Base-by-base conservation (phyloP, 1,284 basidiomycete genomes). In the Inonotus obliquus region DNA sequence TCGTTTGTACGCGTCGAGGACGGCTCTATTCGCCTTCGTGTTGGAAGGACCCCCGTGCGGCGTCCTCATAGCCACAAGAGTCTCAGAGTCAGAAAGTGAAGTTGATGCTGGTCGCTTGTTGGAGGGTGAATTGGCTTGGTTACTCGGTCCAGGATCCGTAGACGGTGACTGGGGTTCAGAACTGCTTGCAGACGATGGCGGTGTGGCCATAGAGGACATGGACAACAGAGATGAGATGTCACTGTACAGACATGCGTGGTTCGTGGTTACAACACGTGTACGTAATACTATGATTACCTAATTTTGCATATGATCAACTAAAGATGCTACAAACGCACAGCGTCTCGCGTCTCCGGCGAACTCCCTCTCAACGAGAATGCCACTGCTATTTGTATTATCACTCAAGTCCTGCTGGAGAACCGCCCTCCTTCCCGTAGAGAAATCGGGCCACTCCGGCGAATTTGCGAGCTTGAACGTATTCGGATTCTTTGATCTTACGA, bases 401-500 rank as follows among this genome's bases (percentile, higher is more conserved):
- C 57, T 63, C 2, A 70, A 67, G 23, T 72, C 75, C 66, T 82
- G 75, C 65, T 81, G 79, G 57, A 84, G 66, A 0, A 81, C 78
- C 37, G 81, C 77, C 27, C 81, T 56, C 41, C 49, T 45, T 14
- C 52, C 52, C 7, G 59, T 57, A 14, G 53, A 53, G 38, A 60
- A 59, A 29, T 58, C 54, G 54, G 39, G 47, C 61, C 53, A 68
- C 11, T 45, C 39, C 10, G 82, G 82, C 2, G 82, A 80, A 10
- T 76, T 70, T 0, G 72, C 65, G 1, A 84, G 76, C 68, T 79
- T 82, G 72, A 75, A 74, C 19, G 76, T 77, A 71, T 81, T 83
- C 1, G 82, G 82, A 67, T 83, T 67, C 1, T 75, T 76, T 1
- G 77, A 69, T 37, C 82, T 79, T 19, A 84, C 82, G 66, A 85